Base-by-base conservation (phyloP, 345 rosid species). In the Lepidium aucheri region DNA sequence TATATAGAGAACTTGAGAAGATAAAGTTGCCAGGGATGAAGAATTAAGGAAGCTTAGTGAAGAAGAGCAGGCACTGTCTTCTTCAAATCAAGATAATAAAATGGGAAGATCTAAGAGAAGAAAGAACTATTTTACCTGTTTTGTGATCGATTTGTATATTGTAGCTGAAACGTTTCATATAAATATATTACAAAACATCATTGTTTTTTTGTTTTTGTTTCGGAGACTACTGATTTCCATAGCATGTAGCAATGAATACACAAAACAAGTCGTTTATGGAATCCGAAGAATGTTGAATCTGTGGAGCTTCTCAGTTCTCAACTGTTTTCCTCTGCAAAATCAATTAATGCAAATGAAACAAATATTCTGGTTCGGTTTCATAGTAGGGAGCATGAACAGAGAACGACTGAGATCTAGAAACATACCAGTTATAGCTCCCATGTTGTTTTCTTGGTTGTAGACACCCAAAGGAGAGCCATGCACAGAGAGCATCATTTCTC, bases 391-490 rank as follows among this genome's bases (percentile, higher is more conserved):
- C 61, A 54, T 55, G 56, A 46, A 38, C 17, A 11, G 12, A 33
- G 24, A 40, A 8, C 0, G 6, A 54, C 8, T 12, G 53, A 26
- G n/a, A 9, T 49, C 14, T 20, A 47, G 62, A 50, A 65, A 17
- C 73, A 53, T 81, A 94, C 99, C 97, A 10, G 47, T 62, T 74
- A 94, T 94, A 26, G 88, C 88, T 82, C 80, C 97, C 97, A 94
- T 88, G 82, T 80, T 84, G 76, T 84, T 82, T 45, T 90, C 96
- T 72, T 90, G 93, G 79, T 83, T 82, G 76, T 63, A 94, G 60
- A 86, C 86, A 2, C 99, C 97, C 11, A 90, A 91, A 16, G 97
- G 99, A 70, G 99, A 90, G 50, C 96, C 97, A 69, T 56, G 95
- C 15, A 94, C 88, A 20, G 97, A 90, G 24, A 86, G 84, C 78